Evolutionary conservation across 2,329 filamentous ascomycete species (phyloP).

Genomic region (Stagonosporopsis cucurbitacearum): DNA sequence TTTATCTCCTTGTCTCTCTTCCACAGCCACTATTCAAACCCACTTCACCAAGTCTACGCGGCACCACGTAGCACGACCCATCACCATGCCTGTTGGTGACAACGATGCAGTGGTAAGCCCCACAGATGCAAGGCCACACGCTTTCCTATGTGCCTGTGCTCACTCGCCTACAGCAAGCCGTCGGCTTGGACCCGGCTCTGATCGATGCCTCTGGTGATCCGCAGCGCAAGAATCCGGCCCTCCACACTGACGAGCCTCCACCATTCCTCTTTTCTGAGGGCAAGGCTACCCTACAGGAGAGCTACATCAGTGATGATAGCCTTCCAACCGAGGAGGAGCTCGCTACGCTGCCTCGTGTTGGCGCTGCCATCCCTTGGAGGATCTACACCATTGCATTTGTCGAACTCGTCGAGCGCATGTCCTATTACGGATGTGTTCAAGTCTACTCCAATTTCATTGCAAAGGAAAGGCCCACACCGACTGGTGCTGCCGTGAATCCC

Average conservation of each 20-base stretch:
- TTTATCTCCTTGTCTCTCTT: constrained; percentile 26
- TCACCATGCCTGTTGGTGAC: constrained; percentile 35
- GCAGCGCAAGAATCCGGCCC: constrained; percentile 39
- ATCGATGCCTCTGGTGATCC: constrained; percentile 45
- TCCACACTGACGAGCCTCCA: constrained; percentile 33
- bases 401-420: constrained; percentile 49
- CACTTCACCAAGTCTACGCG: constrained; percentile 14
- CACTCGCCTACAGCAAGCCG: constrained; percentile 30
- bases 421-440: constrained; percentile 47
- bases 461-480: constrained; percentile 35
- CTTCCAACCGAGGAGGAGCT: constrained; percentile 47
- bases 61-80: constrained; percentile 25
- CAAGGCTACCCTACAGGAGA: constrained; percentile 47
- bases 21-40: constrained; percentile 8
- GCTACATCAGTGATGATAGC: constrained; percentile 36
- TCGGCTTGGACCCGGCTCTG: constrained; percentile 44
- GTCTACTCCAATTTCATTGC: constrained; percentile 51
- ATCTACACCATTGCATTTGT: constrained; percentile 47
- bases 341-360: constrained; percentile 43
- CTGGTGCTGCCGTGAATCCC: constrained; percentile 41
- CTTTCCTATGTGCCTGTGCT: constrained; percentile 10
- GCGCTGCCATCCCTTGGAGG: constrained; percentile 44
- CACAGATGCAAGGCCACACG: neutral
- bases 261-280: constrained; percentile 43
- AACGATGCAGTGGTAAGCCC: constrained; percentile 34